A percentile compares a stretch with the other conserved stretches of the same genome.
Conservation (phyloP, 495 filamentous ascomycete species). For the Penicillium herquei region DNA sequence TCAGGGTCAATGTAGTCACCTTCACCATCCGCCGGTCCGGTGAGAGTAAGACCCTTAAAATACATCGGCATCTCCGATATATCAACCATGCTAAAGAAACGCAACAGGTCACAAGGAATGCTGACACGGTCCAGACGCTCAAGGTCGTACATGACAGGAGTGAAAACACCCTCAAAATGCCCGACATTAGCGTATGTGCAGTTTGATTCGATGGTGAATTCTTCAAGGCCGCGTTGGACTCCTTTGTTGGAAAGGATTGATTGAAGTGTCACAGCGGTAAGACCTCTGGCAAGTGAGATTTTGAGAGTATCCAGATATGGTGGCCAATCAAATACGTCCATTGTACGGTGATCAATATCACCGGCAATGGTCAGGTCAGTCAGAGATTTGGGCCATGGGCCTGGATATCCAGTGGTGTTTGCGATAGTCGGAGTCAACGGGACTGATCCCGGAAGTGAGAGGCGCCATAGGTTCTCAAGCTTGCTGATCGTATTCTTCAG, state of each 20-base stretch:
- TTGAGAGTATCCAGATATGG: background rate
- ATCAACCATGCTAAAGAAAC: background rate
- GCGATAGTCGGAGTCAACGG: slow-evolving; percentile 18
- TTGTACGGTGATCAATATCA: background rate
- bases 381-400: background rate
- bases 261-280: too few relatives aligned
- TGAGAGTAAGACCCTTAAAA: too few relatives aligned
- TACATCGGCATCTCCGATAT: too few relatives aligned
- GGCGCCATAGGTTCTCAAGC: slow-evolving; percentile 44
- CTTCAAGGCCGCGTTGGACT: too few relatives aligned
- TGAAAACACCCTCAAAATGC: too few relatives aligned
- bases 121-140: background rate
- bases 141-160: background rate
- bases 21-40: too few relatives aligned
- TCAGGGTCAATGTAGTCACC: too few relatives aligned
- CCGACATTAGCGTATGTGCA: background rate
- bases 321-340: background rate
- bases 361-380: background rate
- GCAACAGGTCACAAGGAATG: background rate
- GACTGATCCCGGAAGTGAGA: slow-evolving; percentile 58
- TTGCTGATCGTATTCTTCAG: slow-evolving; percentile 54
- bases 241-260: too few relatives aligned
- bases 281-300: too few relatives aligned
- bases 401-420: slow-evolving; percentile 3
- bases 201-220: background rate